Percentiles rank a stretch among this genome's conserved stretches.
phyloP scores from a whole-genome alignment of 2,329 filamentous ascomycete species.

The Aureobasidium sp. region DNA sequence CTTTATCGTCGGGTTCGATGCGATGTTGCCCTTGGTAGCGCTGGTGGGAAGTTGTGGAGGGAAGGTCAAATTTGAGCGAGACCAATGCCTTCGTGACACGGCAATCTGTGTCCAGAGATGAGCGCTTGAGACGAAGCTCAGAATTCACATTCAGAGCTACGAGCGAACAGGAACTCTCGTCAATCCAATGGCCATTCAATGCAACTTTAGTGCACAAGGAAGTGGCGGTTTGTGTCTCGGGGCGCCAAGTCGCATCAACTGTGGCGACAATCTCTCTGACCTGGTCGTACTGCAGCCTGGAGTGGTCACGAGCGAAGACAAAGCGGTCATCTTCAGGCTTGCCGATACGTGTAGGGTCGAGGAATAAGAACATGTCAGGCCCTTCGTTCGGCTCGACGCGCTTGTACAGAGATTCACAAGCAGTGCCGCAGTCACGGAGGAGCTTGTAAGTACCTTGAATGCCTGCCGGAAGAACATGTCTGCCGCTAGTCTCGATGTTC shows the following conservation, averaged over 20 bases:
- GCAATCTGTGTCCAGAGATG: neutral
- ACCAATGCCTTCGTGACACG: neutral
- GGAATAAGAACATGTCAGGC: slow-evolving; percentile 47
- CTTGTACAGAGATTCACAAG: slow-evolving; percentile 49
- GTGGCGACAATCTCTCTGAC: slow-evolving; percentile 40
- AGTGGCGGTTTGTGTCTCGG: slow-evolving; percentile 20
- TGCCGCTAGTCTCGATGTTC: slow-evolving; percentile 26
- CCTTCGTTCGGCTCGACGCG: slow-evolving; percentile 22
- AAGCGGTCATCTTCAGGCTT: slow-evolving; percentile 45
- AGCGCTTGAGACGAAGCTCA: neutral
- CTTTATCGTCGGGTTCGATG: slow-evolving; percentile 19
- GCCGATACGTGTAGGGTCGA: slow-evolving; percentile 48
- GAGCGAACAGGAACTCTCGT: neutral
- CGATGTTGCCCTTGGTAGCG: neutral
- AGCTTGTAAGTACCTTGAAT: slow-evolving; percentile 46
- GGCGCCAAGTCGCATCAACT: slow-evolving; percentile 41
- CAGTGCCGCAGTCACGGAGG: slow-evolving; percentile 52
- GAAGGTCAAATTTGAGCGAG: neutral
- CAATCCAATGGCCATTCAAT: neutral
- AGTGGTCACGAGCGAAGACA: slow-evolving; percentile 48
- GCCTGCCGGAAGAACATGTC: neutral
- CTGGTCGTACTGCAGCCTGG: slow-evolving; percentile 41
- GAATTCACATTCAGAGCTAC: neutral
- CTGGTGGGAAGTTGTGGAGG: neutral
- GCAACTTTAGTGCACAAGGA: neutral